phyloP scores from a whole-genome alignment of 1,284 basidiomycete species.

The Leccinum subrobustum region DNA sequence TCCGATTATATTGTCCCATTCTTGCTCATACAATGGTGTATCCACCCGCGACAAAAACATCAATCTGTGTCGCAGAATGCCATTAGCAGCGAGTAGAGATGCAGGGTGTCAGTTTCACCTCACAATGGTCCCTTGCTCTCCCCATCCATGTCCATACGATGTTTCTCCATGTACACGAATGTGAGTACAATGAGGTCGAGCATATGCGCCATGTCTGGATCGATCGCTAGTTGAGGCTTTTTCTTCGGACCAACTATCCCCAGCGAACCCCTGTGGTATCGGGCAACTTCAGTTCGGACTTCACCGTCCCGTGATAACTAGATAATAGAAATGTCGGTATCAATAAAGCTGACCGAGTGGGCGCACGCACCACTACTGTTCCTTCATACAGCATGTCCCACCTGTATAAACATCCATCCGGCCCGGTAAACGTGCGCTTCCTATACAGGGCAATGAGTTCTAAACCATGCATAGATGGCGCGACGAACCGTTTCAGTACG shows the following conservation, averaged over 20 bases:
- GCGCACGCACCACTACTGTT: slow-evolving; percentile 21
- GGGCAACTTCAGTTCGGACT: slow-evolving; percentile 25
- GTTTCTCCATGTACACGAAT: slow-evolving; percentile 41
- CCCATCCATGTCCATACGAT: slow-evolving; percentile 31
- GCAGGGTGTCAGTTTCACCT: slow-evolving; percentile 1
- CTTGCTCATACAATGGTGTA: slow-evolving; percentile 2
- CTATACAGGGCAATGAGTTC: slow-evolving; percentile 6
- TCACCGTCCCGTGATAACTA: slow-evolving; percentile 25
- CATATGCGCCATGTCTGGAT: slow-evolving; percentile 34
- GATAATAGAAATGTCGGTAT: not conserved
- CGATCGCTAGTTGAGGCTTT: slow-evolving; percentile 34
- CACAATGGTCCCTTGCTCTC: not conserved
- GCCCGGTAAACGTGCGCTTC: slow-evolving; percentile 31
- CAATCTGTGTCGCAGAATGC: not conserved
- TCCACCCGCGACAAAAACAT: slow-evolving; percentile 10
- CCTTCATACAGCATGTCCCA: slow-evolving; percentile 26
- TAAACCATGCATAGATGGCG: not conserved
- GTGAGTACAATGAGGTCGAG: slow-evolving; percentile 41
- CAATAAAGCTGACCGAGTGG: not conserved
- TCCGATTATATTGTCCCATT: not conserved
- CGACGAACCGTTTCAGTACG: slow-evolving; percentile 24
- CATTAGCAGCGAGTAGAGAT: slow-evolving; percentile 5
- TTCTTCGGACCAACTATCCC: slow-evolving; percentile 22
- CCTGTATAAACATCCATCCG: slow-evolving; percentile 23
- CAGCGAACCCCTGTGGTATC: slow-evolving; percentile 25